Conservation (phyloP, 768 basidiomycete genomes). For the Russula compacta region DNA sequence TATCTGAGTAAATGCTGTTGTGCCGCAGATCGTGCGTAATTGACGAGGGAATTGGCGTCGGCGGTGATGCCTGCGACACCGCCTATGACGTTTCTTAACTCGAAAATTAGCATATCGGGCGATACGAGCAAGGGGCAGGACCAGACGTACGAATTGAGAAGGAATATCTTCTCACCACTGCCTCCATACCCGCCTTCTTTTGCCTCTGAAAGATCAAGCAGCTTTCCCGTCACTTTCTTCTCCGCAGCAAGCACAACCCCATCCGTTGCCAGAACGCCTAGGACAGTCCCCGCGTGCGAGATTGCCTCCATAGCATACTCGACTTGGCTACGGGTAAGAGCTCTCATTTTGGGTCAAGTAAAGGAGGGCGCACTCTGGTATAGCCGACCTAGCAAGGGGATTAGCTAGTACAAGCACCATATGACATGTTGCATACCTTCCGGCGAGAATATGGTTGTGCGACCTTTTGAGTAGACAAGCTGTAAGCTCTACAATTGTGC, state of each 20-base stretch:
- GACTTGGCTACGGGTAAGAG: constrained; percentile 39
- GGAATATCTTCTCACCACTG: constrained; percentile 96
- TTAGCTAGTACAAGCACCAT: constrained; percentile 5
- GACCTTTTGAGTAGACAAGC: constrained; percentile 41
- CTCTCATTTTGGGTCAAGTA: constrained; percentile 6
- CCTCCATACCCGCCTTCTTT: constrained; percentile 90
- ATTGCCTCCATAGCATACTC: constrained; percentile 99
- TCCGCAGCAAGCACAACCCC: constrained; percentile 90
- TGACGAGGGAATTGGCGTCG: constrained; percentile 95
- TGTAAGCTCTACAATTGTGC: constrained; percentile 5
- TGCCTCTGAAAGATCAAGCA: constrained; percentile 79
- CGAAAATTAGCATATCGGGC: background rate
- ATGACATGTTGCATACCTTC: constrained; percentile 52
- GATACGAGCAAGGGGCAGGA: background rate
- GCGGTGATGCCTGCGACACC: constrained; percentile 95
- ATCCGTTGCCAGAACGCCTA: constrained; percentile 85
- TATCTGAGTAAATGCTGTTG: constrained; percentile 83
- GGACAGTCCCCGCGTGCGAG: constrained; percentile 88
- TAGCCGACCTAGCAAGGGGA: constrained; percentile 60
- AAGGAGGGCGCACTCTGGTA: constrained; percentile 74
- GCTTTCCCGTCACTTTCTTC: constrained; percentile 97
- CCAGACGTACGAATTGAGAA: constrained; percentile 73
- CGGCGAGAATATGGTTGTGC: constrained; percentile 98
- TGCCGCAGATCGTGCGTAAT: constrained; percentile 85
- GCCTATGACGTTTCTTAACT: constrained; percentile 81